Evolutionary conservation across 805 yeast species (phyloP).

Genomic region (Starmerella lactis-condensi): DNA sequence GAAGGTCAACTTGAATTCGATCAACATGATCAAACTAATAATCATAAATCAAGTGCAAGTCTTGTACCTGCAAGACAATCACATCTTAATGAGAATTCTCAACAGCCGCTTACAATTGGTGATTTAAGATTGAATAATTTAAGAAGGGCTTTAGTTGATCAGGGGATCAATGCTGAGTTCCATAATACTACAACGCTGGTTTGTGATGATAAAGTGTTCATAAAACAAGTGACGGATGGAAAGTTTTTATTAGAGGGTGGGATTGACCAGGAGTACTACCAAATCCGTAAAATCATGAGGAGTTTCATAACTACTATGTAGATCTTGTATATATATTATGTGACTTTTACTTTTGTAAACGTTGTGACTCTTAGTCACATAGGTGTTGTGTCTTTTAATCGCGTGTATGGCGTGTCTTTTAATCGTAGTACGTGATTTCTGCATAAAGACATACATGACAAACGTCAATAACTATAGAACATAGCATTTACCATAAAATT

Average conservation of each 20-base stretch:
- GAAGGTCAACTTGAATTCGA: slow-evolving; percentile 33
- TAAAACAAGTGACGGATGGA: slow-evolving; percentile 65
- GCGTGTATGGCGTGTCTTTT: too few species aligned
- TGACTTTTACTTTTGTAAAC: slow-evolving; percentile 1
- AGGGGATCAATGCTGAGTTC: slow-evolving; percentile 63
- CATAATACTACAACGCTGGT: slow-evolving; percentile 85
- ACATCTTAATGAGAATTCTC: background rate
- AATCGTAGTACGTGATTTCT: too few species aligned
- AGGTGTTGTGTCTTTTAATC: too few species aligned
- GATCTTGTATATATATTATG: background rate
- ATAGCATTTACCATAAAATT: too few species aligned
- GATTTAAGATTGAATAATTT: slow-evolving; percentile 71
- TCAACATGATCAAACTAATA: slow-evolving; percentile 6
- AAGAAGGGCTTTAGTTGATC: slow-evolving; percentile 38
- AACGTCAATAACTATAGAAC: too few species aligned
- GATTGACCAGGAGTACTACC: slow-evolving; percentile 53
- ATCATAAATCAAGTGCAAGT: slow-evolving; percentile 6
- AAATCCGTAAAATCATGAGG: slow-evolving; percentile 15
- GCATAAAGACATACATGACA: too few species aligned
- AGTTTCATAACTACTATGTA: slow-evolving; percentile 13
- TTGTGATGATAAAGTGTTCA: slow-evolving; percentile 56
- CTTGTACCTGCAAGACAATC: slow-evolving; percentile 1
- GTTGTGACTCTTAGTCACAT: too few species aligned
- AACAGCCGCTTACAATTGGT: slow-evolving; percentile 46
- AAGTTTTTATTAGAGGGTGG: slow-evolving; percentile 73